Evolutionary conservation across 371 early-diverging fungal species (phyloP), one percentile per base, ranked within the genome.

Genomic region (Mucor plumbeus): DNA sequence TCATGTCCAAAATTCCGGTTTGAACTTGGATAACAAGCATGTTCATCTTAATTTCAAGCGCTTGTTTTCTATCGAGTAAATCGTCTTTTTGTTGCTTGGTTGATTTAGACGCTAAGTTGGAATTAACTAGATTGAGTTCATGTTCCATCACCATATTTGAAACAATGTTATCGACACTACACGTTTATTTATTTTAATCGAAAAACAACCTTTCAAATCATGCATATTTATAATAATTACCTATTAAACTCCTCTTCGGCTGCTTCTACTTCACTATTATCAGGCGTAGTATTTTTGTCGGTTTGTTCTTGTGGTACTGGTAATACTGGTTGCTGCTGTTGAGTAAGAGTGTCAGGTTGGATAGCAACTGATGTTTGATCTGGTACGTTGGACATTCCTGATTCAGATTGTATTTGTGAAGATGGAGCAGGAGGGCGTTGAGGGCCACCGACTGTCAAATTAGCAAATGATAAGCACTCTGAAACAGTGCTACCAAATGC

Each of bases 21-120:
- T 92, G 90, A 6, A 94, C 93, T 69, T 89, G 82, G 8, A 92
- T 83, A 15, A 92, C 89, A n/a, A 95, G 82, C 79, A 93, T 75
- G 65, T 92, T 89, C 87, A 92, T 88, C 72, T 93, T 92, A 67
- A 94, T 85, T 58, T 93, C 90, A 41, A 91, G 79, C 10, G 86
- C 88, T 61, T 80, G 81, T 67, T 90, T 84, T 44, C 90, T 73
- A 71, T 91, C 92, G 59, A 79, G 70, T 47, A 89, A 73, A 34
- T 92, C 92, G 0, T 92, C 93, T 35, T 73, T 79, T 0, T 77
- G 68, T 40, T 83, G 77, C 53, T 71, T 58, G 79, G 86, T 39
- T 67, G 69, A 21, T 65, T 77, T n/a, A 72, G 80, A 70, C 6
- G 81, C 68, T n/a, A 93, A 79, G 56, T 83, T 79, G 7, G 75